These are phyloP conservation scores for Coemansia sp. DNA, from an alignment of 192 early-diverging fungal species.

Conservation along the genomic window DNA sequence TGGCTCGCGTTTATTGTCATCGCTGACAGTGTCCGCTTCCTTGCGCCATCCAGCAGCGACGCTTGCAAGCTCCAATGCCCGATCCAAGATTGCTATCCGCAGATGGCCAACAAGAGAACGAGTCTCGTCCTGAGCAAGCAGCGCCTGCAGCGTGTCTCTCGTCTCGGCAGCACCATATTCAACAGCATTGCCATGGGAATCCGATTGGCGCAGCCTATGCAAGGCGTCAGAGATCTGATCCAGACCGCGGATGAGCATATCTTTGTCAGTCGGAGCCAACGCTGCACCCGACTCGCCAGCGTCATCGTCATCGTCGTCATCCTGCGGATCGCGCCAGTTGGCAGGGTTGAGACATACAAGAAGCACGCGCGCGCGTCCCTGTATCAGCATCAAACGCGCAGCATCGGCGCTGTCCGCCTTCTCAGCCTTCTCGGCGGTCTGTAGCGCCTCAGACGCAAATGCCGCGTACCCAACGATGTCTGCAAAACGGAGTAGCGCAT, in stretches of 20 bases:
- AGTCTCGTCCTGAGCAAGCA: constrained; percentile 16
- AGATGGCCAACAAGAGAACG: constrained; percentile 16
- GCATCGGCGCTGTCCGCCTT: constrained; percentile 1
- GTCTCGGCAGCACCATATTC: not conserved
- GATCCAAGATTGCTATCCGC: constrained; percentile 19
- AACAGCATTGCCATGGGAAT: not conserved
- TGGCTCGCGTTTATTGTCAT: not conserved
- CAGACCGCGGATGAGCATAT: constrained; percentile 24
- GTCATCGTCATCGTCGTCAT: constrained; percentile 21
- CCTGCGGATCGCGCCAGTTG: constrained; percentile 31
- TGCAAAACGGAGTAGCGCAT: constrained; percentile 30
- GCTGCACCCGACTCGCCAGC: not conserved
- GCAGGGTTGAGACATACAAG: constrained; percentile 26
- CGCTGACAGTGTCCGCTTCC: not conserved
- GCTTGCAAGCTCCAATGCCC: constrained; percentile 18
- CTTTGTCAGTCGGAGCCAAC: not conserved
- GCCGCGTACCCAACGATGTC: constrained; percentile 32
- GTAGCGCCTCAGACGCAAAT: constrained; percentile 21
- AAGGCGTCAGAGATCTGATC: constrained; percentile 17
- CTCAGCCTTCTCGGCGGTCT: constrained; percentile 8
- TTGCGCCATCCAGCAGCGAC: constrained; percentile 17
- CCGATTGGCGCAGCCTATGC: not conserved
- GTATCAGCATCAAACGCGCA: constrained; percentile 10
- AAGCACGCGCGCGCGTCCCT: constrained; percentile 29
- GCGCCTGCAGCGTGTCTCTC: constrained; percentile 15